Percentiles rank a stretch among this genome's conserved stretches.
These are phyloP conservation scores for Coemansia umbellata DNA, from an alignment of 192 early-diverging fungal genomes.

Conservation along the genomic window DNA sequence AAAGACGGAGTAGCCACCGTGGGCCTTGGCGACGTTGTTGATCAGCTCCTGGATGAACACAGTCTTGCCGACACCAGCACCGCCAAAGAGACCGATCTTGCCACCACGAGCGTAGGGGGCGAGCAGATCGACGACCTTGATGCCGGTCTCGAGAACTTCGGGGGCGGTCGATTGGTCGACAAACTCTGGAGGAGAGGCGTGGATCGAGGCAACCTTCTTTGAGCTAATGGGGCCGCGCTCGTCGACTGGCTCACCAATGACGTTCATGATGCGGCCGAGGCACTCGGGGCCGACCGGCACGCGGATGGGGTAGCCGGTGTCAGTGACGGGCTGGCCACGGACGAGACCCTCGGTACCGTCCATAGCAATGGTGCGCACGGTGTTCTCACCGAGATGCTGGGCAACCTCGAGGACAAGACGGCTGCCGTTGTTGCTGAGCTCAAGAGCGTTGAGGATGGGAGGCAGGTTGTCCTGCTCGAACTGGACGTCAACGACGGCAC, in stretches of 20 bases:
- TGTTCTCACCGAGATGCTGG: conserved; percentile 98
- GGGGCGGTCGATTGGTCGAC: conserved; percentile 93
- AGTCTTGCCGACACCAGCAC: conserved; percentile 99
- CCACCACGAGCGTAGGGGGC: conserved; percentile 96
- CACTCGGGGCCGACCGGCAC: conserved; percentile 92
- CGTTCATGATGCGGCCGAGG: conserved; percentile 98
- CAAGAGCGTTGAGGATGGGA: conserved; percentile 94
- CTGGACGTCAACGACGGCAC: conserved; percentile 98
- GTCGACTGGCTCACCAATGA: conserved; percentile 98
- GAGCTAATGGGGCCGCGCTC: conserved; percentile 94
- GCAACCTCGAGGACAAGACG: conserved; percentile 95
- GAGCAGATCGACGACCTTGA: conserved; percentile 98
- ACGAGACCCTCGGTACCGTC: conserved; percentile 98
- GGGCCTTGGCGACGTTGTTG: conserved; percentile 99
- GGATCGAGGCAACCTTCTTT: conserved; percentile 84
- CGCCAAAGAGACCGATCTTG: conserved; percentile 98
- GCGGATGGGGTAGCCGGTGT: conserved; percentile 90
- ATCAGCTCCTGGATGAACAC: conserved; percentile 98
- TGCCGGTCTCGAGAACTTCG: conserved; percentile 94
- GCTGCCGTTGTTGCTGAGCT: conserved; percentile 74
- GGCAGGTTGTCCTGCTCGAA: conserved; percentile 87
- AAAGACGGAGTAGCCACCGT: conserved; percentile 98
- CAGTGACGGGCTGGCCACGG: conserved; percentile 90
- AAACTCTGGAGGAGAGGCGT: conserved; percentile 90
- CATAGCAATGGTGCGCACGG: conserved; percentile 99